Base-by-base conservation (phyloP, 306 rosid species). In the Fragaria nilgerrensis region DNA sequence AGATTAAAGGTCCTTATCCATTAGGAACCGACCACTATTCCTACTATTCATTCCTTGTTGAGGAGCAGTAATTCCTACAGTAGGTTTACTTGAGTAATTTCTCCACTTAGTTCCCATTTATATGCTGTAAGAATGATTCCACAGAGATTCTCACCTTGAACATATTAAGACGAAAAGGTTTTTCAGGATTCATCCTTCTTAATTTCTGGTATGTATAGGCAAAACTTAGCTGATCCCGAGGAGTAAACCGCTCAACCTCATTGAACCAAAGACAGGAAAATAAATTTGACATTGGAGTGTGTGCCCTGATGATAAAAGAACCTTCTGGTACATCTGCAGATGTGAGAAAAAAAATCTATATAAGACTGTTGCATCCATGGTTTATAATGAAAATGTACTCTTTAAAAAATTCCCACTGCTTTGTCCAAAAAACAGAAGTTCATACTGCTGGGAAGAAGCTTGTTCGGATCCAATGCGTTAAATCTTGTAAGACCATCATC, bases 201-300 rank as follows among this genome's bases (percentile, higher is more conserved):
- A 95, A 86, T 89, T 95, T 95, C 84, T 92, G 98, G 74, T 85
- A 90, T 43, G 97, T 95, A 77, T 92, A 87, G 4, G 99, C 94
- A 45, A 92, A 92, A 84, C 99, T 95, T 62, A 95, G 94, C 87
- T 95, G 99, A 84, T 95, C 99, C 77, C 99, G 97, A 69, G 99
- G 97, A 65, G 99, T 95, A 83, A 95, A 95, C 47, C 91, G 90
- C 19, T 90, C 97, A 53, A 95, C 90, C 83, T 90, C 97, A 73
- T 95, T 92, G 88, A 90, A 95, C 99, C 99, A 95, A 70, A 95
- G 96, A 83, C 99, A 95, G 32, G 95, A 90, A 85, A 95, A 92
- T 81, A 95, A 85, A 82, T 95, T 95, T 66, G 99, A 86, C 97
- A 92, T 90, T 55, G 99, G 96, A 64, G 99, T 95, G 85, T 95